A percentile compares a stretch with the other conserved stretches of the same genome.
Conservation (phyloP, 768 basidiomycete genomes). For the Leucocoprinus birnbaumii region DNA sequence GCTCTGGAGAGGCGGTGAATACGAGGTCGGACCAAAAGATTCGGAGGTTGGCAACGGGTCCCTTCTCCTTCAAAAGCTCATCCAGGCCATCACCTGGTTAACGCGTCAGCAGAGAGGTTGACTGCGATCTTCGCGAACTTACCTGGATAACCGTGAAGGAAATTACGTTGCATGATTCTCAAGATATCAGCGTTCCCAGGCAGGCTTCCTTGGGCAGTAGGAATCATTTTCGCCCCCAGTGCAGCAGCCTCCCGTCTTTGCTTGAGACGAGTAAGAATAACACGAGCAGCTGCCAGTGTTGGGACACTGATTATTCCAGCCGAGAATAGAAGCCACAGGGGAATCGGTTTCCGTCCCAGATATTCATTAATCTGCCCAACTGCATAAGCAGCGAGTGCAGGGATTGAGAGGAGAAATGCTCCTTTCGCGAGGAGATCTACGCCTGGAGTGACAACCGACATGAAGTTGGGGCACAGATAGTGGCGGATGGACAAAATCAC, state of each 20-base stretch:
- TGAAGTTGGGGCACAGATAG: conserved; percentile 5
- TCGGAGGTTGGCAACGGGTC: conserved; percentile 43
- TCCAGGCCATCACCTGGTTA: conserved; percentile 39
- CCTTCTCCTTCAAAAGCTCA: conserved; percentile 29
- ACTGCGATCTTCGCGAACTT: neutral
- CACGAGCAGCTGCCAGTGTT: conserved; percentile 23
- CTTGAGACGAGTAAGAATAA: conserved; percentile 24
- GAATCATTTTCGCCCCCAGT: conserved; percentile 44
- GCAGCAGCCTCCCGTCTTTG: conserved; percentile 36
- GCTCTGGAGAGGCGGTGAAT: conserved; percentile 48
- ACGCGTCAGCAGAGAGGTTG: neutral
- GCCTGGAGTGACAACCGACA: conserved; percentile 32
- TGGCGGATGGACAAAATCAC: neutral
- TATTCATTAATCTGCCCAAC: conserved; percentile 13
- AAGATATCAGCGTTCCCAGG: conserved; percentile 47
- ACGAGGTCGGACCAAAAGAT: conserved; percentile 43
- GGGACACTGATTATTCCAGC: conserved; percentile 31
- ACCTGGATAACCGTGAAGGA: conserved; percentile 51
- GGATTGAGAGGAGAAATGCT: conserved; percentile 15
- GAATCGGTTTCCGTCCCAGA: conserved; percentile 21
- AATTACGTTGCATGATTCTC: conserved; percentile 29
- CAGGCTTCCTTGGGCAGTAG: conserved; percentile 31
- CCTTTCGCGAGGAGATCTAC: conserved; percentile 27
- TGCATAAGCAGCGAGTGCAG: conserved; percentile 11
- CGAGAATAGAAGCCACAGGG: conserved; percentile 34